Base-by-base conservation (phyloP, 768 basidiomycete genomes). In the Serpula lacrymans region DNA sequence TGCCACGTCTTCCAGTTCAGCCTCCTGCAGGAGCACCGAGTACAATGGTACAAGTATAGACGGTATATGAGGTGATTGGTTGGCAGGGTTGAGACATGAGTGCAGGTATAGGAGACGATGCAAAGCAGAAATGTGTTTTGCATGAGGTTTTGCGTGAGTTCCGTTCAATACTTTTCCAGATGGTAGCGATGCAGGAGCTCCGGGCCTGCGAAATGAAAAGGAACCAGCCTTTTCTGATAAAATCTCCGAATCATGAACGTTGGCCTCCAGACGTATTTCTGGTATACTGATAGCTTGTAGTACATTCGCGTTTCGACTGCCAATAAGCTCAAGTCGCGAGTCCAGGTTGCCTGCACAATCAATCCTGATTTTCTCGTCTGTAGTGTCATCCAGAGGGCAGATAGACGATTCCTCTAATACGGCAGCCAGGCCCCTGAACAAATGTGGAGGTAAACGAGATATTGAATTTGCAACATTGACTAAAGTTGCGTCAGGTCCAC, bases 91-190 rank as follows among this genome's bases (percentile, higher is more conserved):
- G 17, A 89, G 70, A 21, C 71, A 68, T 25, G 70, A 73, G 57
- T 89, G 87, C 16, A 88, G 53, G 58, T 84, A 90, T 13, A 88
- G 64, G 23, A 90, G 63, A 27, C 88, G 80, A 17, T 84, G 62
- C 32, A 89, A 65, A 1, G 82, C 77, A 6, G 82, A 77, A 13
- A 71, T 64, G 52, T 88, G 86, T 38, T 63, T 71, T 11, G 67
- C 74, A 51, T 86, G 82, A 4, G 69, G 50, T 35, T 71, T 71
- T 11, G 78, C 75, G 14, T 70, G 58, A 9, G 77, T 57, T n/a
- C n/a, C n/a, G n/a, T n/a, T n/a, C n/a, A n/a, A n/a, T n/a, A n/a
- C n/a, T n/a, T n/a, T n/a, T n/a, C n/a, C n/a, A n/a, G n/a, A n/a
- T n/a, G n/a, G n/a, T 21, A 81, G 52, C 1, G 76, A 75, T 16